Base-by-base conservation (phyloP, 768 basidiomycete genomes). In the Dioszegia crocea region DNA sequence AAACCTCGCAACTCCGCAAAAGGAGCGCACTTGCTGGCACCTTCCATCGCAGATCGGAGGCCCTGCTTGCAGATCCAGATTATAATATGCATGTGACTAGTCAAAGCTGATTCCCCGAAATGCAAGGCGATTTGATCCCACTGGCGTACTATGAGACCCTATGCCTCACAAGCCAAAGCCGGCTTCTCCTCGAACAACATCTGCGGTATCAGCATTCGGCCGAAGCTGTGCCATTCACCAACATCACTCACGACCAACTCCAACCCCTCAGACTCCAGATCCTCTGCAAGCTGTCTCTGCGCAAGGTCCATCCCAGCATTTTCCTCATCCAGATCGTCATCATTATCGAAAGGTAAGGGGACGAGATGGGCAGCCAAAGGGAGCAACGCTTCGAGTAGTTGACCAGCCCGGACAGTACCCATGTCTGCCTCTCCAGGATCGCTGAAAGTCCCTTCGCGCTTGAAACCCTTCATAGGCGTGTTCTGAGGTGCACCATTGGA, bases 161-260 rank as follows among this genome's bases (percentile, higher is more conserved):
- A 33, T 11, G 41, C 29, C 10, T 30, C 26, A 30, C 26, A 55
- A 31, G 41, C 36, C 5, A 43, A 27, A 11, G 11, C n/a, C 11
- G 60, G 60, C 39, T 57, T 48, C 33, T 62, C 60, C 49, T 62
- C 60, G 26, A 62, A 62, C 5, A 62, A 31, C 60, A 62, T 62
- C 59, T 61, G 39, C 9, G 9, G 19, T 8, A 14, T 44, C 59
- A 53, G 51, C 44, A 11, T 27, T 19, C 16, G 1, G 11, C 38
- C 6, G 17, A 14, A 3, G 12, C 24, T 30, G n/a, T n/a, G n/a
- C n/a, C n/a, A n/a, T 26, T 8, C 23, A 40, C 4, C 17, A 29
- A 19, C 14, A 21, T n/a, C 27, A 55, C 59, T 55, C 39, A 61
- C 59, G 9, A 62, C 49, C 23, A 62, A 41, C 29, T 62, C 60